A percentile compares a stretch with the other conserved stretches of the same genome.
Evolutionary conservation across 805 yeast genomes (phyloP).

Genomic region (Wickerhamiella galacta): DNA sequence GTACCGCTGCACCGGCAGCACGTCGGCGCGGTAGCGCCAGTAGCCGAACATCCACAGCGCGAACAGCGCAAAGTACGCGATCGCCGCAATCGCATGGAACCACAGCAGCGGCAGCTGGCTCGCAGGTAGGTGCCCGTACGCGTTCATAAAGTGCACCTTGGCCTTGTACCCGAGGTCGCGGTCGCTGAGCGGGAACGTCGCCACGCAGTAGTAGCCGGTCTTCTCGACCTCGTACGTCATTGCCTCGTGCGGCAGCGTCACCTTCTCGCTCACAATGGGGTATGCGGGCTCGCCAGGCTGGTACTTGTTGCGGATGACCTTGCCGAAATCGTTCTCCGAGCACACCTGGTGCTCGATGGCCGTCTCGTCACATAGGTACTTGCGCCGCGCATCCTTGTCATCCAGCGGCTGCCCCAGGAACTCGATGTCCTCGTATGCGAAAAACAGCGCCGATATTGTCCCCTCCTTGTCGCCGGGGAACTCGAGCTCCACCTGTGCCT

Average conservation of each 20-base stretch:
- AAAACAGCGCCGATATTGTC: slow-evolving; percentile 50
- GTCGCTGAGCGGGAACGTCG: slow-evolving; percentile 37
- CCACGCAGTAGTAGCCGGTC: slow-evolving; percentile 88
- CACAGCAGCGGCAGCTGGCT: slow-evolving; percentile 83
- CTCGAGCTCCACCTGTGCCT: slow-evolving; percentile 9
- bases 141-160: slow-evolving; percentile 69
- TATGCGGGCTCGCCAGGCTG: slow-evolving; percentile 27
- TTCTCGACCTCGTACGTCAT: slow-evolving; percentile 45
- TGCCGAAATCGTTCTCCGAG: slow-evolving; percentile 34
- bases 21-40: slow-evolving; percentile 69
- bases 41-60: slow-evolving; percentile 75
- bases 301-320: slow-evolving; percentile 38
- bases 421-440: slow-evolving; percentile 66
- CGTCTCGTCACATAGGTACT: slow-evolving; percentile 59
- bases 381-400: slow-evolving; percentile 25
- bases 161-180: slow-evolving; percentile 36
- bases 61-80: slow-evolving; percentile 66
- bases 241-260: slow-evolving; percentile 43
- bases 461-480: slow-evolving; percentile 7
- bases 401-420: slow-evolving; percentile 40
- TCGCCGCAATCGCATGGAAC: slow-evolving; percentile 69
- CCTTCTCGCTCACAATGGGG: slow-evolving; percentile 38
- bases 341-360: slow-evolving; percentile 49
- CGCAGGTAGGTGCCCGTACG: slow-evolving; percentile 81
- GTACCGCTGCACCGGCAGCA: slow-evolving; percentile 80